Percentiles rank a stretch among this genome's conserved stretches.
Evolutionary conservation across 768 basidiomycete genomes (phyloP).

Genomic region (Rhodotorula graminis): DNA sequence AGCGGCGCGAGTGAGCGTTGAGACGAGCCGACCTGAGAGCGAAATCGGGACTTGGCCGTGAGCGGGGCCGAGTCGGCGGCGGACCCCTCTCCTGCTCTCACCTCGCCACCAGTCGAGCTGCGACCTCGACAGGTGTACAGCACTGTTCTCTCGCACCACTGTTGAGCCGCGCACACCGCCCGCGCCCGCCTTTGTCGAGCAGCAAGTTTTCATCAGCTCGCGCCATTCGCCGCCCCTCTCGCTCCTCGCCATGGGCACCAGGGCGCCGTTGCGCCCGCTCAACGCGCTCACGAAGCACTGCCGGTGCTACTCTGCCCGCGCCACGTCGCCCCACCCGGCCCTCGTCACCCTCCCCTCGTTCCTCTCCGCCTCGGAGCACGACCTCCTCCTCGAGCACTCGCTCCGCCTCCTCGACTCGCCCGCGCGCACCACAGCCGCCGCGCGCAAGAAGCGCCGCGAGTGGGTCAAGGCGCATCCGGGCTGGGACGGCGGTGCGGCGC

Average conservation of each 20-base stretch:
- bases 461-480: conserved; percentile 29
- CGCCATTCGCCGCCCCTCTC: not conserved
- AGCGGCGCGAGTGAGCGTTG: too few relatives aligned
- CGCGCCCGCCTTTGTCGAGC: too few relatives aligned
- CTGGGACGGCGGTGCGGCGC: not conserved
- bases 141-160: too few relatives aligned
- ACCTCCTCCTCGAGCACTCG: conserved; percentile 17
- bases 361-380: conserved; percentile 12
- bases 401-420: conserved; percentile 29
- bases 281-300: not conserved
- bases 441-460: conserved; percentile 14
- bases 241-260: not conserved
- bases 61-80: too few relatives aligned
- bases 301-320: not conserved
- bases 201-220: not conserved
- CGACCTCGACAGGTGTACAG: too few relatives aligned
- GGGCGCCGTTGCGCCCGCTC: not conserved
- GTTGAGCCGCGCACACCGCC: too few relatives aligned
- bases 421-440: conserved; percentile 10
- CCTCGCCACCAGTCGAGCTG: too few relatives aligned
- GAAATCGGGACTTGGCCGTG: too few relatives aligned
- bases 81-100: too few relatives aligned
- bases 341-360: conserved; percentile 12
- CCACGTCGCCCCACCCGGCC: conserved; percentile 10
- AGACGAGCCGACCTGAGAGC: too few relatives aligned